Evolutionary conservation across 1,139 yeast genomes (phyloP).

Genomic region (Kodamaea suecica): DNA sequence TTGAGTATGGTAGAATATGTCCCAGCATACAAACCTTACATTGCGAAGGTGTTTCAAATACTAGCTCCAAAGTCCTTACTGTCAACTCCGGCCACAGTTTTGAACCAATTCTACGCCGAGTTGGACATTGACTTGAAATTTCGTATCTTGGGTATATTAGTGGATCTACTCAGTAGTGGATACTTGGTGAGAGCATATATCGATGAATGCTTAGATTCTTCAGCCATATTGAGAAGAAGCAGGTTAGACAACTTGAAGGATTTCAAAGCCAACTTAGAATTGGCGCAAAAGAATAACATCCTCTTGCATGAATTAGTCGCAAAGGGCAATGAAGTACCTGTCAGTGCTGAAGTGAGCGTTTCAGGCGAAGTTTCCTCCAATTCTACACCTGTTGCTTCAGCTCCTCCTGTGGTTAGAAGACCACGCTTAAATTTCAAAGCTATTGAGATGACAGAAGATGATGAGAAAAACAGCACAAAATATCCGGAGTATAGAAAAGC

Average conservation of each 20-base stretch:
- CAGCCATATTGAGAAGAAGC: constrained; percentile 61
- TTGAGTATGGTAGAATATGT: constrained; percentile 59
- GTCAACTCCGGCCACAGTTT: constrained; percentile 50
- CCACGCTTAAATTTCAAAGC: constrained; percentile 30
- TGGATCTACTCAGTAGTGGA: constrained; percentile 57
- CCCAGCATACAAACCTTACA: constrained; percentile 48
- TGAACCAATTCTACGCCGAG: constrained; percentile 46
- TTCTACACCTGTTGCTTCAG: constrained; percentile 4
- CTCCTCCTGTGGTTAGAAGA: constrained; percentile 14
- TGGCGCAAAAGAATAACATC: constrained; percentile 45
- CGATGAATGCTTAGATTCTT: constrained; percentile 66
- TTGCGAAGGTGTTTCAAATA: constrained; percentile 44
- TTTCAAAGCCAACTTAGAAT: constrained; percentile 49
- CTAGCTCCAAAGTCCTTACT: constrained; percentile 57
- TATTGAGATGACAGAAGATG: constrained; percentile 49
- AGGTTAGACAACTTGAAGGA: constrained; percentile 68
- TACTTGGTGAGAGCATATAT: constrained; percentile 58
- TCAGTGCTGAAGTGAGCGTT: constrained; percentile 8
- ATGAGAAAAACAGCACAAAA: constrained; percentile 42
- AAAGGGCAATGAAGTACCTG: constrained; percentile 7
- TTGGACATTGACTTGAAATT: constrained; percentile 51
- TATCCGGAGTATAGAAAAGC: constrained; percentile 47
- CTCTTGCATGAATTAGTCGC: constrained; percentile 30
- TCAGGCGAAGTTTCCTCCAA: constrained; percentile 5
- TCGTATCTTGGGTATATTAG: constrained; percentile 52